Conservation (phyloP, 2,329 filamentous ascomycete species). For the Diaporthe velutina region DNA sequence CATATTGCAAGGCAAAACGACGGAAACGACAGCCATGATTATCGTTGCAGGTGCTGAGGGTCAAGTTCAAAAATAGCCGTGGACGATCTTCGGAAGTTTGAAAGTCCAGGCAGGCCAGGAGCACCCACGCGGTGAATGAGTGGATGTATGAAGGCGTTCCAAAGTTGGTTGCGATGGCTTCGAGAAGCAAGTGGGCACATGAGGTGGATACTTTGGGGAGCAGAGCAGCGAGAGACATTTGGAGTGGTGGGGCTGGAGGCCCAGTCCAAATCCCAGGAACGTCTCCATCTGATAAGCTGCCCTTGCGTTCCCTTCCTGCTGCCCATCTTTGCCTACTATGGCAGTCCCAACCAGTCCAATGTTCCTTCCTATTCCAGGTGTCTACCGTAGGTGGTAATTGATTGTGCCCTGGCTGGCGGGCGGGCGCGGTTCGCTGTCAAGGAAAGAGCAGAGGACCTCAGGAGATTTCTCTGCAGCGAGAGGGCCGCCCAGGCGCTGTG, state of each 20-base stretch:
- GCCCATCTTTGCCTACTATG: not conserved
- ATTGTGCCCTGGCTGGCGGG: not conserved
- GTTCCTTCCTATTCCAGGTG: not conserved
- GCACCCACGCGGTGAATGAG: not conserved
- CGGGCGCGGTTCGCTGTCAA: not conserved
- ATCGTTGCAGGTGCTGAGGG: not conserved
- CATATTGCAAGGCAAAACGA: not conserved
- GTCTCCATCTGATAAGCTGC: slow-evolving; percentile 14
- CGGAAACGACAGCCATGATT: not conserved
- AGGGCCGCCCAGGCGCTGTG: not conserved
- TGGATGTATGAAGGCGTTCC: not conserved
- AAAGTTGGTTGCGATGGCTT: not conserved
- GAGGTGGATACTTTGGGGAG: slow-evolving; percentile 4
- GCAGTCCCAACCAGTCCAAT: not conserved
- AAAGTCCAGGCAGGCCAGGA: not conserved
- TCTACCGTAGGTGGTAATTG: not conserved
- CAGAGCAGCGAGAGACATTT: slow-evolving; percentile 21
- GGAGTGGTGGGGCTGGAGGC: not conserved
- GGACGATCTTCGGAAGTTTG: slow-evolving; percentile 6
- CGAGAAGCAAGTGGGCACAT: slow-evolving; percentile 17
- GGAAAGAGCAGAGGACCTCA: not conserved
- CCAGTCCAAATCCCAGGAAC: not conserved
- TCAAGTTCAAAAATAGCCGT: slow-evolving; percentile 9
- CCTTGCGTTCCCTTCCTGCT: not conserved
- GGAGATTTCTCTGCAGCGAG: not conserved